Evolutionary conservation across 2,329 filamentous ascomycete species (phyloP).

Genomic region (Graphilbum ipis-grandicollis): DNA sequence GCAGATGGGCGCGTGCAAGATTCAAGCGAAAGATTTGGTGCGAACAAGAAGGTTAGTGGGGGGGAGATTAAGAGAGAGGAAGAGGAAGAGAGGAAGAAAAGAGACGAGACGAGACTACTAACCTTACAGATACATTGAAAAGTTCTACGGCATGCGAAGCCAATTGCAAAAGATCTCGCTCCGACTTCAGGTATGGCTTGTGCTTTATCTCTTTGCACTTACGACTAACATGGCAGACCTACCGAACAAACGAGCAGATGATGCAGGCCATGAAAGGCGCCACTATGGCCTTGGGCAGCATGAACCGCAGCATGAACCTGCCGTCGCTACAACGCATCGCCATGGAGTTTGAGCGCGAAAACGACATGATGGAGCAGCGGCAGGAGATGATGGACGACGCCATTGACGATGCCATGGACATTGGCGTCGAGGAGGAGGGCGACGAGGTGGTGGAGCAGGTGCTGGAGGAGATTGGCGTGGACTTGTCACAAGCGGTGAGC

Average conservation of each 20-base stretch:
- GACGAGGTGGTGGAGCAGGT: constrained; percentile 96
- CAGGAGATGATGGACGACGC: constrained; percentile 99
- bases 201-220: neutral
- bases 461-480: constrained; percentile 88
- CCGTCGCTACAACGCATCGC: constrained; percentile 89
- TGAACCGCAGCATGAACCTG: constrained; percentile 97
- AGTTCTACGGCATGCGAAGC: constrained; percentile 96
- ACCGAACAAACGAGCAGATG: constrained; percentile 98
- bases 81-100: neutral
- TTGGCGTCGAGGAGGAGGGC: constrained; percentile 81
- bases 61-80: neutral
- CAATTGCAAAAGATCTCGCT: constrained; percentile 92
- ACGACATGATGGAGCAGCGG: constrained; percentile 97
- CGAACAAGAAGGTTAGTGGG: constrained; percentile 55
- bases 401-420: constrained; percentile 88
- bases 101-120: neutral
- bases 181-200: constrained; percentile 58
- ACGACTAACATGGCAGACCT: constrained; percentile 43
- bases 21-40: constrained; percentile 94
- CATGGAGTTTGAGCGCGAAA: constrained; percentile 98
- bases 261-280: constrained; percentile 99
- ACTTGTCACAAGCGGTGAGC: constrained; percentile 75
- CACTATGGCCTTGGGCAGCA: constrained; percentile 78
- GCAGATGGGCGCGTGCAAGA: constrained; percentile 96
- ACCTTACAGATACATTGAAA: constrained; percentile 64